These are phyloP conservation scores for Trametes hirsuta DNA, from an alignment of 1,284 basidiomycete genomes.

Conservation along the genomic window DNA sequence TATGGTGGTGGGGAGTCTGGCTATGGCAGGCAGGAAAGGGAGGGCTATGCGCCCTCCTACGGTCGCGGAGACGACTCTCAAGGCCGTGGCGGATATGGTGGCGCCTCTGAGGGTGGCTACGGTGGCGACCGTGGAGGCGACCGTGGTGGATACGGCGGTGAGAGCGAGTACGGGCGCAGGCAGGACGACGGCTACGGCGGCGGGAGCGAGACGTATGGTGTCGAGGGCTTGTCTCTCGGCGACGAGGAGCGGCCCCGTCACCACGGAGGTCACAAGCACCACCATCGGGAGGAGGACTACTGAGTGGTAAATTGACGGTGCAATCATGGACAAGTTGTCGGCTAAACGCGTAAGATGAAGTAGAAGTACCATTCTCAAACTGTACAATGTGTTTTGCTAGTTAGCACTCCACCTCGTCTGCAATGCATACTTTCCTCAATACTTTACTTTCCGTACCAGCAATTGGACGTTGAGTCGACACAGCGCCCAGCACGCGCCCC, in stretches of 20 bases:
- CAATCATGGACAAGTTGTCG: background rate
- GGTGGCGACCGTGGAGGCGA: slow-evolving; percentile 13
- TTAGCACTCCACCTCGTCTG: too few relatives aligned
- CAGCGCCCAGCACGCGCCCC: too few relatives aligned
- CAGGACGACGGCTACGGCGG: slow-evolving; percentile 19
- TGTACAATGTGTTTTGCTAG: background rate
- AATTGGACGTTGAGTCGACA: too few relatives aligned
- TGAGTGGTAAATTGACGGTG: background rate
- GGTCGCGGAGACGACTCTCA: background rate
- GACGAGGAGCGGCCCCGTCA: slow-evolving; percentile 24
- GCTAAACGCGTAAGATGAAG: background rate
- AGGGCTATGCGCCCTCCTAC: slow-evolving; percentile 18
- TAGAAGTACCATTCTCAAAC: background rate
- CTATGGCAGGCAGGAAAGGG: slow-evolving; percentile 1
- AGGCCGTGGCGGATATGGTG: slow-evolving; percentile 11
- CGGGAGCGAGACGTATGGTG: slow-evolving; percentile 32
- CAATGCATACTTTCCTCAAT: too few relatives aligned
- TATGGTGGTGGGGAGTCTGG: slow-evolving; percentile 2
- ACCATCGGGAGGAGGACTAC: slow-evolving; percentile 18
- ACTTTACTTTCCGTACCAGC: too few relatives aligned
- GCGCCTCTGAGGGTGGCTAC: slow-evolving; percentile 10
- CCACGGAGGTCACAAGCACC: slow-evolving; percentile 10
- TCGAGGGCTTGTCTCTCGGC: slow-evolving; percentile 29
- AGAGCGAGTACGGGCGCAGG: slow-evolving; percentile 17
- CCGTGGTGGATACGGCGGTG: slow-evolving; percentile 16